Percentiles rank a stretch among this genome's conserved stretches.
Conservation (phyloP, 345 rosid species). For the Geranium rotundifolium region DNA sequence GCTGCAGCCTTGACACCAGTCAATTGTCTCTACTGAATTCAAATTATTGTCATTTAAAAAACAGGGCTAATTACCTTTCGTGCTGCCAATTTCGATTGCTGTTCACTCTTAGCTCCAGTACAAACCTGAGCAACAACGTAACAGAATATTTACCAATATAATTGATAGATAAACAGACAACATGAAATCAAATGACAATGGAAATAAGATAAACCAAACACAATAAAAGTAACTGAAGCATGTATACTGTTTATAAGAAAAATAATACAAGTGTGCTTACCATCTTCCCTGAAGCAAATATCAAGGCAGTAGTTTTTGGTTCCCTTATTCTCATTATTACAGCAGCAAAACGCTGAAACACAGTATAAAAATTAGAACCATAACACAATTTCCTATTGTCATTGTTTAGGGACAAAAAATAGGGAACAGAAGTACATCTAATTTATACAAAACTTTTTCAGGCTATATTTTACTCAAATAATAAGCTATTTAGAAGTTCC, state of each 20-base stretch:
- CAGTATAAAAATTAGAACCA: not conserved
- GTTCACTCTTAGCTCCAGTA: slow-evolving; percentile 84
- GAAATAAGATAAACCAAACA: no score
- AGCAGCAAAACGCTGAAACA: slow-evolving; percentile 80
- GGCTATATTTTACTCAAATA: no score
- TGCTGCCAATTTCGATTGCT: slow-evolving; percentile 66
- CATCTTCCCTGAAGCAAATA: slow-evolving; percentile 96
- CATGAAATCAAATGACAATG: not conserved
- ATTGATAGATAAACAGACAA: not conserved
- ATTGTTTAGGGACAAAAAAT: no score
- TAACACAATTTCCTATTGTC: no score
- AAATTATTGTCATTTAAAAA: no score
- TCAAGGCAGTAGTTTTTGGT: slow-evolving; percentile 83
- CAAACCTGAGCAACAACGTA: slow-evolving; percentile 37
- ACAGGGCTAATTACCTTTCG: slow-evolving; percentile 39
- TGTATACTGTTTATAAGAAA: not conserved
- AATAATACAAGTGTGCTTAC: slow-evolving; percentile 21
- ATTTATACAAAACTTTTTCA: no score
- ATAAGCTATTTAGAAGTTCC: no score
- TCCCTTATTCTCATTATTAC: slow-evolving; percentile 93
- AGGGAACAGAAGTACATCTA: no score
- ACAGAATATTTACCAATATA: not conserved
- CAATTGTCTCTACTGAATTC: no score
- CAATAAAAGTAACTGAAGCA: no score
- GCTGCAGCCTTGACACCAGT: no score